phyloP scores from a whole-genome alignment of 805 yeast genomes.

The Candida tallmaniae region DNA sequence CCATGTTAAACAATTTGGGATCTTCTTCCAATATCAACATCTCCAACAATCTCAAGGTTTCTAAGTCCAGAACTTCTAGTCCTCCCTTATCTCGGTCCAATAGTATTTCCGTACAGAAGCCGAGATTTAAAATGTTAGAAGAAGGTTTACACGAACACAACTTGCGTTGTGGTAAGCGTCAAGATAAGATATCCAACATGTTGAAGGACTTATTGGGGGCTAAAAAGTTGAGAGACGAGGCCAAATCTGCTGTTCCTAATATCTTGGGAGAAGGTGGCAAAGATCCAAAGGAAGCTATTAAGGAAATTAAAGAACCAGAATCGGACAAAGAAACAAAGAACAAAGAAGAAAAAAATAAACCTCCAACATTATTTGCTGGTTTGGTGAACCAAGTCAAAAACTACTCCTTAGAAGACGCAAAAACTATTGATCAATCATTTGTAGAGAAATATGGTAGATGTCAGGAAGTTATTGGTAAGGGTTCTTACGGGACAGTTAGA shows the following conservation, averaged over 20 bases:
- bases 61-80: conserved; percentile 3
- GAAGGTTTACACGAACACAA: conserved; percentile 81
- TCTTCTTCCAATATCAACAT: not conserved
- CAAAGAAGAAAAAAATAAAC: conserved; percentile 25
- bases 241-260: conserved; percentile 70
- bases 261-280: conserved; percentile 24
- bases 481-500: conserved; percentile 91
- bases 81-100: conserved; percentile 16
- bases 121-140: conserved; percentile 53
- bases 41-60: not conserved
- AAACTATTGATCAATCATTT: conserved; percentile 44
- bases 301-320: not conserved
- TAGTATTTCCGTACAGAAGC: conserved; percentile 14
- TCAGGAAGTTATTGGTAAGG: conserved; percentile 91
- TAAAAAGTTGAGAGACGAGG: conserved; percentile 63
- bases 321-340: not conserved
- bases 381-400: conserved; percentile 54
- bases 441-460: conserved; percentile 90
- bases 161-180: conserved; percentile 69
- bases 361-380: conserved; percentile 70
- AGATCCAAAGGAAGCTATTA: not conserved
- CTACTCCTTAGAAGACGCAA: conserved; percentile 11
- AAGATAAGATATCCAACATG: conserved; percentile 72
- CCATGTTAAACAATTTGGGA: too few species aligned
- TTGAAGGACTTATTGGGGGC: conserved; percentile 73